Evolutionary conservation across 495 filamentous ascomycete species (phyloP).

Genomic region (Talaromyces liani): DNA sequence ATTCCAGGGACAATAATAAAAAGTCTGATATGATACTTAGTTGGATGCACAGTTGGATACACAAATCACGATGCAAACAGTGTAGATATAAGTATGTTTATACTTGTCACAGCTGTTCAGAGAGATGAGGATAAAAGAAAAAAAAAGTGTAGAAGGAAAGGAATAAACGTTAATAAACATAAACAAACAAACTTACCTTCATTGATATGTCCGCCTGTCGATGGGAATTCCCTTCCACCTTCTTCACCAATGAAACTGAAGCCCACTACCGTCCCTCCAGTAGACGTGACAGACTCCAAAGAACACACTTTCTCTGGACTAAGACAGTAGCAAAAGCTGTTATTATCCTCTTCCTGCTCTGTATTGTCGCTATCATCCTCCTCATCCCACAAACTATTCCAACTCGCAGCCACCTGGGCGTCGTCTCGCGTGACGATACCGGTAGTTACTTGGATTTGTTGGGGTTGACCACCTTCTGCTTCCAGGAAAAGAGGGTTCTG

Average conservation of each 20-base stretch:
- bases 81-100: neutral
- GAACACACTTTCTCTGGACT: neutral
- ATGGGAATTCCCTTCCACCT: neutral
- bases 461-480: neutral
- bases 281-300: neutral
- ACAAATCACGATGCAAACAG: neutral
- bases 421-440: neutral
- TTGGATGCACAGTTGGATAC: neutral
- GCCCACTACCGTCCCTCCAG: neutral
- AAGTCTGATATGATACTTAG: neutral
- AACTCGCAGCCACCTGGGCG: neutral
- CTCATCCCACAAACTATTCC: conserved; percentile 1
- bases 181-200: neutral
- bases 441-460: neutral
- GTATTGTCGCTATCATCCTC: neutral
- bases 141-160: neutral
- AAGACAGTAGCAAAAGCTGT: neutral
- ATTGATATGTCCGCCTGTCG: neutral
- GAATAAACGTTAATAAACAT: neutral
- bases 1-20: neutral
- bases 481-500: neutral
- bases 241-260: neutral
- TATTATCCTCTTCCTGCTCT: neutral
- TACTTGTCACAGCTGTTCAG: neutral
- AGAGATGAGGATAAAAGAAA: neutral